Conservation (phyloP, 163 green algal genomes). For the Scenedesmus sp. region DNA sequence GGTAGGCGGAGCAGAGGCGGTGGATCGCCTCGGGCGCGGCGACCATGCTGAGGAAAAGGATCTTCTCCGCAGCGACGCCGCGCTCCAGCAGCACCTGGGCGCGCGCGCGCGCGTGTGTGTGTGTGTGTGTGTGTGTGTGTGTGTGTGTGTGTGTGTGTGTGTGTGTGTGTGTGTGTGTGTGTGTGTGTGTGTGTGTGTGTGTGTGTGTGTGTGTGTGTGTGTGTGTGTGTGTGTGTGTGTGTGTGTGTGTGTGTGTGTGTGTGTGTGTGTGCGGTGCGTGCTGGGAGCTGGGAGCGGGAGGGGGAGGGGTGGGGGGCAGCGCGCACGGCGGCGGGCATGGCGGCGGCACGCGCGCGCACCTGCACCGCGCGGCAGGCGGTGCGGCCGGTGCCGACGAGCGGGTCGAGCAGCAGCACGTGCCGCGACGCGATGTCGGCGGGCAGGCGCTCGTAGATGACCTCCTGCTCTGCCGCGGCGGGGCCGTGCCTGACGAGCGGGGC, state of each 20-base stretch:
- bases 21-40: constrained; percentile 93
- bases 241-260: too few species aligned
- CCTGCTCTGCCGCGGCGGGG: constrained; percentile 44
- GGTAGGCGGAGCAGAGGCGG: constrained; percentile 65
- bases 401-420: constrained; percentile 97
- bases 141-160: too few species aligned
- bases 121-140: too few species aligned
- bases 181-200: background rate
- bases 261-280: too few species aligned
- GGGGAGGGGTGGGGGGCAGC: too few species aligned
- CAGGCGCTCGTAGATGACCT: constrained; percentile 94
- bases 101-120: background rate
- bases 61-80: constrained; percentile 80
- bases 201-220: too few species aligned
- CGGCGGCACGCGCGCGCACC: constrained; percentile 40
- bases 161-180: background rate
- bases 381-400: constrained; percentile 92
- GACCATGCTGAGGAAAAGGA: constrained; percentile 91
- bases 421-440: constrained; percentile 90
- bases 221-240: too few species aligned
- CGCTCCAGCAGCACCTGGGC: constrained; percentile 85
- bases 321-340: background rate
- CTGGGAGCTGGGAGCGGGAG: too few species aligned
- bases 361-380: constrained; percentile 82
- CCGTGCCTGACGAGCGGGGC: constrained; percentile 34